Evolutionary conservation across 169 alveolate species (phyloP), one percentile per base, ranked within the genome.

Genomic region (Babesia gibsoni): DNA sequence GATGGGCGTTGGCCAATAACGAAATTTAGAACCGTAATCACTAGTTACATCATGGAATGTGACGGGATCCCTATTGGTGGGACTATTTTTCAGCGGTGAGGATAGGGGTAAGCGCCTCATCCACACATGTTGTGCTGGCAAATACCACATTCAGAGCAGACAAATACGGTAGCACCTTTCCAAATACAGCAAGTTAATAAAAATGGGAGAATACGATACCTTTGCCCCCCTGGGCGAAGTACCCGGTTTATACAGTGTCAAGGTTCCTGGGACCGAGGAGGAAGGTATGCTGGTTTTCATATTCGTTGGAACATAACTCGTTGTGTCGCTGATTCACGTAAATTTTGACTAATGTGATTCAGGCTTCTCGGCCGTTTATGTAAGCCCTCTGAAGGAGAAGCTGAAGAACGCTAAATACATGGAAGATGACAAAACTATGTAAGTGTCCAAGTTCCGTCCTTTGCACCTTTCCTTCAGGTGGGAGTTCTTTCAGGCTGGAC

Each of bases 401-500:
- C 20, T 79, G 27, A 42, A 41, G 23, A 53, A 18, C 20, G 77
- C 88, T 9, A 25, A 35, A 16, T 50, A 56, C 27, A 49, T 23
- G 42, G 78, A 65, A 25, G 49, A 79, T 41, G 29, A 68, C 27
- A 20, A 54, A 12, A 69, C 78, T 3, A 56, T 72, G 83, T 77
- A 56, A 27, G 86, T 43, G 8, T 5, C 27, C 35, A 14, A 2
- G 3, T 10, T 20, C 48, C 45, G 30, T 0, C 3, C 8, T 16
- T 37, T 9, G 16, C 35, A 39, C 18, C 32, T 4, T 1, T 20
- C 7, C 1, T 16, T 9, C 52, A 77, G 86, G 53, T 70, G 88
- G 88, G 88, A 79, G 39, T 52, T 79, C 41, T 79, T 79, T 37
- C 88, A 69, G 23, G 48, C 35, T 29, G 88, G 88, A 7, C 27